Evolutionary conservation across 2,329 filamentous ascomycete species (phyloP).

Genomic region (Fusarium annulatum): DNA sequence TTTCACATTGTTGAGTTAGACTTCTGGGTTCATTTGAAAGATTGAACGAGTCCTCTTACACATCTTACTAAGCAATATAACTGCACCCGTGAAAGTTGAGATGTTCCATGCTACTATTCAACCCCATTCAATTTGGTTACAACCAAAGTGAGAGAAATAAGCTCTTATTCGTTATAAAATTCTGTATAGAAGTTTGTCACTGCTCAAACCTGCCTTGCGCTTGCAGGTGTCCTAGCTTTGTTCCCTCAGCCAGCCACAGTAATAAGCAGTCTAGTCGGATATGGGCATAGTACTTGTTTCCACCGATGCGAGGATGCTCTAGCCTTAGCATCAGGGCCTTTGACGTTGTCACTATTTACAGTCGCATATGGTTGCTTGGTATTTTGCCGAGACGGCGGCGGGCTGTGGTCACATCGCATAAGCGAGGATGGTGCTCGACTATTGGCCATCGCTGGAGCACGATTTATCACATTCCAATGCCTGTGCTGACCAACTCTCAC

Average conservation of each 20-base stretch:
- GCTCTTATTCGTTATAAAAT: too few species aligned
- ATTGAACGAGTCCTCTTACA: neutral
- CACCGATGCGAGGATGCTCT: neutral
- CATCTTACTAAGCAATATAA: neutral
- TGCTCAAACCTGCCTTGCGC: fast-evolving
- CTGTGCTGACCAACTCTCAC: fast-evolving
- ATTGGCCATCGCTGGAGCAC: neutral
- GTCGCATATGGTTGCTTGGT: neutral
- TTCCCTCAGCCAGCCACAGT: neutral
- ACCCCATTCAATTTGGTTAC: too few species aligned
- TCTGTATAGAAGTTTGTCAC: too few species aligned
- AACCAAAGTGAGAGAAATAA: too few species aligned
- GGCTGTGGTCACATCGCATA: neutral
- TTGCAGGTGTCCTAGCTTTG: fast-evolving
- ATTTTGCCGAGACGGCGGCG: neutral
- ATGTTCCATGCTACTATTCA: neutral
- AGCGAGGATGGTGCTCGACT: neutral
- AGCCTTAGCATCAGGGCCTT: neutral
- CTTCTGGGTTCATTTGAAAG: fast-evolving
- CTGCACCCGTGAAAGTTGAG: neutral
- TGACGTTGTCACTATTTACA: fast-evolving
- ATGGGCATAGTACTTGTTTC: neutral
- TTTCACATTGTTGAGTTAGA: fast-evolving
- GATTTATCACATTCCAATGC: neutral
- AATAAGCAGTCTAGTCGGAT: neutral